Percentiles rank a stretch among this genome's conserved stretches.
phyloP scores from a whole-genome alignment of 2,329 filamentous ascomycete genomes.

The Talaromyces rugulosus region DNA sequence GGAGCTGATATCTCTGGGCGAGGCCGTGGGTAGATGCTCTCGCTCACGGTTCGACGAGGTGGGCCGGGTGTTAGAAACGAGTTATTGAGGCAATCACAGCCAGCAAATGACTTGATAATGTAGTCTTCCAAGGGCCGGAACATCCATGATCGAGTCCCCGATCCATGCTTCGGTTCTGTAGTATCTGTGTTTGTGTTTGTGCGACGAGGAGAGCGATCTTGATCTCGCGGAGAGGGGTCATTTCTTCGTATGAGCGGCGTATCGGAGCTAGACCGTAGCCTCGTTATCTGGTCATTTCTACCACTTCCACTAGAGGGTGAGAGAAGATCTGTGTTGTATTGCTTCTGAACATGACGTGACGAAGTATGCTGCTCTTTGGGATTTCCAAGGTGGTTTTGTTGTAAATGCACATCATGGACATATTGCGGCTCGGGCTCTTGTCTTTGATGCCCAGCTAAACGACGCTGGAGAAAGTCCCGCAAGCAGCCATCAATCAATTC shows the following conservation, averaged over 20 bases:
- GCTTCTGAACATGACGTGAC: not conserved
- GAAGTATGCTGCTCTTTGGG: not conserved
- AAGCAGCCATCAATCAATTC: constrained; percentile 55
- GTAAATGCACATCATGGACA: not conserved
- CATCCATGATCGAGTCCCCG: constrained; percentile 45
- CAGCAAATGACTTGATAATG: constrained; percentile 63
- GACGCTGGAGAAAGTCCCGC: constrained; percentile 45
- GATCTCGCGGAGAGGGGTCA: constrained; percentile 18
- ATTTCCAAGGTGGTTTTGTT: not conserved
- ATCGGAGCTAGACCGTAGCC: constrained; percentile 26
- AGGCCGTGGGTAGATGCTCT: constrained; percentile 36
- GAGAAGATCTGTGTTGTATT: constrained; percentile 2
- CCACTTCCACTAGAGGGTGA: constrained; percentile 11
- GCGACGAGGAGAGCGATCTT: constrained; percentile 17
- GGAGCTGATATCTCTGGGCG: constrained; percentile 27
- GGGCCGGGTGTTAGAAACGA: constrained; percentile 63
- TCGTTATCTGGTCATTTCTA: constrained; percentile 19
- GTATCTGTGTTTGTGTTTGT: constrained; percentile 3
- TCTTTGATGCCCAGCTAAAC: constrained; percentile 26
- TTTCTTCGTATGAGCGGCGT: constrained; percentile 20
- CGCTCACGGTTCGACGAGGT: constrained; percentile 39
- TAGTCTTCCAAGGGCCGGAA: constrained; percentile 79
- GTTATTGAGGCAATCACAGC: constrained; percentile 67
- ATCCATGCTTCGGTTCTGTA: constrained; percentile 32
- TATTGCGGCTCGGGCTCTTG: not conserved